Conservation (phyloP, 257 asterid species). For the Nicotiana tabacum region DNA sequence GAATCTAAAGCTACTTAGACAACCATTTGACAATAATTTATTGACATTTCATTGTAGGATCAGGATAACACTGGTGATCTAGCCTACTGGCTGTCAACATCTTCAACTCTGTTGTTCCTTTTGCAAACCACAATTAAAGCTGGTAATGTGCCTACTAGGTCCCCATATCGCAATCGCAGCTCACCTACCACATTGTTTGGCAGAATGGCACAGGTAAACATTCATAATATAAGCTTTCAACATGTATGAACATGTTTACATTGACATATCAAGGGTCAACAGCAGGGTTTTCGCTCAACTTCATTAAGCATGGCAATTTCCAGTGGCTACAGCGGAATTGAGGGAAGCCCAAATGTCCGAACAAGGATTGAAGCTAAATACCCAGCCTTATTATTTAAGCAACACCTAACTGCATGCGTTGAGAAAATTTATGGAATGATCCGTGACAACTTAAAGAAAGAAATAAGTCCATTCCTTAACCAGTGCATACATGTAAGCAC, state of each 20-base stretch:
- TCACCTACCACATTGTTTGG: slow-evolving; percentile 74
- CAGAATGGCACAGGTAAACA: slow-evolving; percentile 83
- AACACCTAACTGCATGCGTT: slow-evolving; percentile 86
- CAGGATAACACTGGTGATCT: slow-evolving; percentile 56
- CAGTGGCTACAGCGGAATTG: slow-evolving; percentile 89
- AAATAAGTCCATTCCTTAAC: slow-evolving; percentile 73
- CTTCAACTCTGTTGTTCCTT: slow-evolving; percentile 81
- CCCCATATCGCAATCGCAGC: slow-evolving; percentile 60
- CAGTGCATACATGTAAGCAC: slow-evolving; percentile 74
- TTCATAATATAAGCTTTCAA: slow-evolving; percentile 16
- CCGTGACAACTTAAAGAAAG: slow-evolving; percentile 85
- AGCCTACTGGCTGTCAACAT: slow-evolving; percentile 87
- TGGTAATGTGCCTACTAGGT: slow-evolving; percentile 47
- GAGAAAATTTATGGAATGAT: slow-evolving; percentile 88
- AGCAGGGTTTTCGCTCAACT: slow-evolving; percentile 65
- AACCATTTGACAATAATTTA: slow-evolving; percentile 5
- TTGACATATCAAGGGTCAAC: slow-evolving; percentile 23
- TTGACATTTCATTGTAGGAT: slow-evolving; percentile 31
- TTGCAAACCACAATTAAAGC: slow-evolving; percentile 83
- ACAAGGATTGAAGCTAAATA: slow-evolving; percentile 87
- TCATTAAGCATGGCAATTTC: slow-evolving; percentile 65
- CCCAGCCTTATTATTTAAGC: slow-evolving; percentile 88
- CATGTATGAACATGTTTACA: background rate
- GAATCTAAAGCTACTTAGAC: background rate
- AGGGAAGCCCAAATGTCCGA: slow-evolving; percentile 56